Evolutionary conservation across 179 eudicot species (phyloP).

Genomic region (Amaranthus tricolor): DNA sequence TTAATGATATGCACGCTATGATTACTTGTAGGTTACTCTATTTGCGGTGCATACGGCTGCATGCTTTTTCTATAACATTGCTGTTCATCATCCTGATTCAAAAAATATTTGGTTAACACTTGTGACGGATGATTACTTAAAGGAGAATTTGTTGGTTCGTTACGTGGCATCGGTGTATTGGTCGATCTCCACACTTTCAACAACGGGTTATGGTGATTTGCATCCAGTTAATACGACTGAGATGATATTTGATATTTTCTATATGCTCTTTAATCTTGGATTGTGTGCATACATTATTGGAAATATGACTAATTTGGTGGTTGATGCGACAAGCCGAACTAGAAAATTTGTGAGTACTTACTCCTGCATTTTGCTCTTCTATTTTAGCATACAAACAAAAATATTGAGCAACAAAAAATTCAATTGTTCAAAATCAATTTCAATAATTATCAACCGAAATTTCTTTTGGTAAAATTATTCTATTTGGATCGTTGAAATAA

Average conservation of each 20-base stretch:
- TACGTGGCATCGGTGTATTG: slow-evolving; percentile 76
- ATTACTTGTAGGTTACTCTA: slow-evolving; percentile 58
- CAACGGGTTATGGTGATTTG: slow-evolving; percentile 84
- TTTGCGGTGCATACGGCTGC: slow-evolving; percentile 72
- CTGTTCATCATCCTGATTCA: slow-evolving; percentile 44
- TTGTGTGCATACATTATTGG: slow-evolving; percentile 77
- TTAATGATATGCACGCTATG: no score
- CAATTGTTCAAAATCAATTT: not conserved
- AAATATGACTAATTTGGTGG: slow-evolving; percentile 89
- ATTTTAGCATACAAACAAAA: not conserved
- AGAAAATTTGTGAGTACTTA: slow-evolving; percentile 63
- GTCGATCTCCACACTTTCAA: slow-evolving; percentile 79
- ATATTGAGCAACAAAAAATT: not conserved
- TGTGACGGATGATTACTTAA: slow-evolving; percentile 30
- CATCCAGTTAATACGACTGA: slow-evolving; percentile 68
- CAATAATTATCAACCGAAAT: not conserved
- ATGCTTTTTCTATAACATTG: slow-evolving; percentile 59
- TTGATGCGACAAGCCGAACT: slow-evolving; percentile 68
- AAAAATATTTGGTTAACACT: slow-evolving; percentile 58
- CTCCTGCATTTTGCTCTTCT: slow-evolving; percentile 8
- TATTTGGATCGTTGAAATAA: no score
- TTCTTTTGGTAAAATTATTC: no score
- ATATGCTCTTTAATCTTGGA: slow-evolving; percentile 78
- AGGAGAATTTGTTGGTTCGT: slow-evolving; percentile 34
- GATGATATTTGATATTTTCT: slow-evolving; percentile 66